Base-by-base conservation (phyloP, 148 eudicot genomes). In the Oxyria digyna region DNA sequence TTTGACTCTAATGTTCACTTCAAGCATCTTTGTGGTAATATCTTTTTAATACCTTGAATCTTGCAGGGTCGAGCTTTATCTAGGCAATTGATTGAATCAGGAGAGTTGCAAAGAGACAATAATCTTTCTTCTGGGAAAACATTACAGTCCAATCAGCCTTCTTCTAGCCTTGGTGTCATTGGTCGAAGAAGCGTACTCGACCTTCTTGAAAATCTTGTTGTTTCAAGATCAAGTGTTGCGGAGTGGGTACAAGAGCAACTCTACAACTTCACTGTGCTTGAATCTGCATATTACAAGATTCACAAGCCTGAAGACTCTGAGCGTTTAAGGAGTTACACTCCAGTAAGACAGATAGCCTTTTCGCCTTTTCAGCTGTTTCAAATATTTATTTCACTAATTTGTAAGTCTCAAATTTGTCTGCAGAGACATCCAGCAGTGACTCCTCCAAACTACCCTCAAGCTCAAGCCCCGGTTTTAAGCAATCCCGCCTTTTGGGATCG, bases 401-500 rank as follows among this genome's bases (percentile, higher is more conserved):
- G 46, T 42, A 42, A 10, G 13, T 14, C 46, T 42, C 46, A 20
- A 50, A n/a, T 50, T 35, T 76, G 72, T 69, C 29, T 75, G 69
- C 85, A 94, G 98, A 90, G 87, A 72, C 87, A 94, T 79, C 97
- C 92, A 74, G 84, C 90, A 41, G 85, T 59, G 43, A 90, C 96
- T 72, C 97, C 96, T 76, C 43, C 87, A 40, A 94, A 96, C 87
- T 94, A 86, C 80, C 98, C 98, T 64, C 98, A 94, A 86, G 87
- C 75, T 57, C 98, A 90, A 76, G 97, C 96, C 40, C 98, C 98
- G 12, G 82, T 94, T 69, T 84, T 94, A 68, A 94, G 85, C 72
- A 88, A 90, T 81, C 96, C 98, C 68, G 91, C 90, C 52, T 94
- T 94, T 64, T 94, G 98, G 98, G 97, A 94, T 75, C 81, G 98